These are phyloP conservation scores for Trichoderma sp. DNA, from an alignment of 2,329 filamentous ascomycete species.

Conservation along the genomic window DNA sequence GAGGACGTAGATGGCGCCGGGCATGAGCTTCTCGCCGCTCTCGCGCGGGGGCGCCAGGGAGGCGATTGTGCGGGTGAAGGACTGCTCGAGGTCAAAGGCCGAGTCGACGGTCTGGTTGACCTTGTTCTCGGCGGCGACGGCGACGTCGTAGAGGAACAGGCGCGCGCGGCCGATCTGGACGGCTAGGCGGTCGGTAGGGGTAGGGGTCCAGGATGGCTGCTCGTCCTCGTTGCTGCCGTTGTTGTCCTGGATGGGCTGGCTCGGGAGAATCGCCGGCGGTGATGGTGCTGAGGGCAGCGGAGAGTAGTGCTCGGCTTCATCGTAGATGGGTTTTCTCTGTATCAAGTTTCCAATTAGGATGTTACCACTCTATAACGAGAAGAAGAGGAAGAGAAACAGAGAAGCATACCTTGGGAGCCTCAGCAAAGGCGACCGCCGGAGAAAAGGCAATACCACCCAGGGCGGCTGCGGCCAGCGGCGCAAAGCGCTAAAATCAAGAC, in stretches of 20 bases:
- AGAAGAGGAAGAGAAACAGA: background rate
- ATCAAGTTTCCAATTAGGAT: background rate
- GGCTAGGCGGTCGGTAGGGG: constrained; percentile 88
- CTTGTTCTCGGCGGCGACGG: constrained; percentile 74
- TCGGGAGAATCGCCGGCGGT: constrained; percentile 37
- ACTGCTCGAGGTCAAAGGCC: constrained; percentile 83
- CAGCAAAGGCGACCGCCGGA: constrained; percentile 55
- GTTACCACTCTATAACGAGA: background rate
- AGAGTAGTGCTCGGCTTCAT: constrained; percentile 61
- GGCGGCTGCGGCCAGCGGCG: constrained; percentile 58
- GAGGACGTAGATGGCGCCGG: constrained; percentile 87
- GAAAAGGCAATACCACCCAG: constrained; percentile 53
- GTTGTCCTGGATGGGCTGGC: constrained; percentile 38
- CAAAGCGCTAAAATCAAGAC: constrained; percentile 49
- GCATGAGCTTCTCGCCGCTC: constrained; percentile 85
- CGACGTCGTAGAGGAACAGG: constrained; percentile 77
- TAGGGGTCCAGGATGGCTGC: constrained; percentile 56
- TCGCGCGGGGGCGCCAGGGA: constrained; percentile 84
- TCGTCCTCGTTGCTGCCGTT: constrained; percentile 31
- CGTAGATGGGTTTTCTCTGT: constrained; percentile 77
- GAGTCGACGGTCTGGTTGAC: constrained; percentile 82
- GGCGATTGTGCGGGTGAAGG: constrained; percentile 86
- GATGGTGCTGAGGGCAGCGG: constrained; percentile 40
- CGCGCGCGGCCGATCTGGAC: constrained; percentile 79
- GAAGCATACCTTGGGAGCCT: constrained; percentile 49